Evolutionary conservation across 495 filamentous ascomycete genomes (phyloP).

Genomic region (Neurospora sp.): DNA sequence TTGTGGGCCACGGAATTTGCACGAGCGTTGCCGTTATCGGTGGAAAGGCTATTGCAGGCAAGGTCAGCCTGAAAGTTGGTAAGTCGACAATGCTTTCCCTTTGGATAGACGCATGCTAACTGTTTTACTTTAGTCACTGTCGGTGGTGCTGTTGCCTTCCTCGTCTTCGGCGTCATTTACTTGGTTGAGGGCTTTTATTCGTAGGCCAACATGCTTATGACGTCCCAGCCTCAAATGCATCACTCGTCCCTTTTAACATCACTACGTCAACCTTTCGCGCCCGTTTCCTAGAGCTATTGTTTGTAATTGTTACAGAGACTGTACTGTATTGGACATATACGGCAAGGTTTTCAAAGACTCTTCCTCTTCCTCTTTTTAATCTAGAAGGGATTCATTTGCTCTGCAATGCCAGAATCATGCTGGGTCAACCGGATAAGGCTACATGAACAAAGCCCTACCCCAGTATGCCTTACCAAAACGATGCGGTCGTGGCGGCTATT

Average conservation of each 20-base stretch:
- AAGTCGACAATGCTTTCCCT: conserved; percentile 34
- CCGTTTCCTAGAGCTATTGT: neutral
- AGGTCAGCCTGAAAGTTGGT: conserved; percentile 94
- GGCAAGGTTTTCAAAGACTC: neutral
- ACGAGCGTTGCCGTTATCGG: conserved; percentile 91
- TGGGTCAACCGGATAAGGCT: neutral
- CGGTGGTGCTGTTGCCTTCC: conserved; percentile 85
- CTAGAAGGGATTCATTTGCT: neutral
- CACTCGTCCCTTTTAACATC: neutral
- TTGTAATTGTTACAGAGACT: conserved; percentile 11
- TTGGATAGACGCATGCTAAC: conserved; percentile 8
- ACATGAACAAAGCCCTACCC: neutral
- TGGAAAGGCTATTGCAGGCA: conserved; percentile 82
- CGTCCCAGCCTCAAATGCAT: neutral
- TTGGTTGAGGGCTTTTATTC: conserved; percentile 67
- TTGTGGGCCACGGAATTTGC: conserved; percentile 78
- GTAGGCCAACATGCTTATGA: conserved; percentile 8
- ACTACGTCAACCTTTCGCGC: neutral
- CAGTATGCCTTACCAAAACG: neutral
- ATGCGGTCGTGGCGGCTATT: neutral
- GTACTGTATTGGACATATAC: neutral
- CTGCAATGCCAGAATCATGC: neutral
- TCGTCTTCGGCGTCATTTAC: conserved; percentile 87
- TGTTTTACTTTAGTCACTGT: conserved; percentile 62
- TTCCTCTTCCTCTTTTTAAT: neutral